A percentile compares a stretch with the other conserved stretches of the same genome.
phyloP scores from a whole-genome alignment of 1,284 basidiomycete species.

The Marasmius sp. region DNA sequence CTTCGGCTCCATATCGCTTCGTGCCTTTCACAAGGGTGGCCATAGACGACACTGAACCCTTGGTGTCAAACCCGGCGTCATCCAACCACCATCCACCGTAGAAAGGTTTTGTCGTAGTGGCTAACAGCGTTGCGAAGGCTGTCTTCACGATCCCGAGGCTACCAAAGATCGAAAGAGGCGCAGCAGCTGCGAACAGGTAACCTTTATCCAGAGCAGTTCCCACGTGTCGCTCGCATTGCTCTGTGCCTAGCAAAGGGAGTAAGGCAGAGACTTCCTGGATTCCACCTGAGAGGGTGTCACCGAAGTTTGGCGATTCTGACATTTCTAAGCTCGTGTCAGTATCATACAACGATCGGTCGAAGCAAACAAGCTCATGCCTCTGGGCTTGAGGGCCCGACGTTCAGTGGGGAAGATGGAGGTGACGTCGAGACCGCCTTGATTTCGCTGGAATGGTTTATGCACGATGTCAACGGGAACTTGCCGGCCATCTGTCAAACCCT shows the following conservation, averaged over 20 bases:
- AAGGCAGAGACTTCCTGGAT: slow-evolving; percentile 19
- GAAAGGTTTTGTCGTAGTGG: not conserved
- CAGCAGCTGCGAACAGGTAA: not conserved
- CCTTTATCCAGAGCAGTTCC: slow-evolving; percentile 7
- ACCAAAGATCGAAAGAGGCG: slow-evolving; percentile 5
- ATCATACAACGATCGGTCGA: not conserved
- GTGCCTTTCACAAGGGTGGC: not conserved
- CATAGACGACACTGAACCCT: not conserved
- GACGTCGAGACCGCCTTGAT: no score
- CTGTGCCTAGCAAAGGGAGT: slow-evolving; percentile 17
- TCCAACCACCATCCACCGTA: not conserved
- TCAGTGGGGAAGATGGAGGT: not conserved
- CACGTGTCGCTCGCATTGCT: slow-evolving; percentile 15
- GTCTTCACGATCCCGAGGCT: slow-evolving; percentile 6
- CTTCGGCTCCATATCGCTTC: not conserved
- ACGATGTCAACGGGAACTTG: no score
- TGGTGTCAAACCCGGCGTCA: not conserved
- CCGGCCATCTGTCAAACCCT: no score
- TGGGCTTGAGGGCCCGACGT: not conserved
- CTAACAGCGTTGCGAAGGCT: not conserved
- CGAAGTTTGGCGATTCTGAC: not conserved
- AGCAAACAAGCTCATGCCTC: not conserved
- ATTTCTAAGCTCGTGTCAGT: not conserved
- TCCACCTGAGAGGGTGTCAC: slow-evolving; percentile 6
- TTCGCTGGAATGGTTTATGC: no score